These are phyloP conservation scores for Colletotrichum paranaense DNA, from an alignment of 2,329 filamentous ascomycete species.

Conservation along the genomic window DNA sequence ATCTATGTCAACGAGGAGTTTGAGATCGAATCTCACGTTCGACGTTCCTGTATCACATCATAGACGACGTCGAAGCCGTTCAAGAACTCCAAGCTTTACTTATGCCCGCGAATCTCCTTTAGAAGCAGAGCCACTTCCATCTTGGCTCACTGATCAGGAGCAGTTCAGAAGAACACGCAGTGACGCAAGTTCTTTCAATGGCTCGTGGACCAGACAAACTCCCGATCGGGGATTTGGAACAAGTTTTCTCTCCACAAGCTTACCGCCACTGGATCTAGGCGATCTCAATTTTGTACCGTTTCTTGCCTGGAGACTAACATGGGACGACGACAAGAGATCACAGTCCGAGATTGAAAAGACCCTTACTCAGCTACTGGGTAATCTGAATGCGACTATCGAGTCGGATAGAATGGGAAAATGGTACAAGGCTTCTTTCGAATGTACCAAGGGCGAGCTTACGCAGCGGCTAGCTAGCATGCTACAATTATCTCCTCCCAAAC, in stretches of 20 bases:
- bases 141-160: not conserved
- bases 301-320: constrained; percentile 7
- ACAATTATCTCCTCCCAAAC: not conserved
- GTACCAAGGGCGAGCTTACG: not conserved
- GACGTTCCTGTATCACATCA: not conserved
- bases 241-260: not conserved
- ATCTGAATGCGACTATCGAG: not conserved
- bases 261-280: not conserved
- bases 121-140: not conserved
- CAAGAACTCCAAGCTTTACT: not conserved
- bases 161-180: not conserved
- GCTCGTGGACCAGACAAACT: not conserved
- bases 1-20: not conserved
- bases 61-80: not conserved
- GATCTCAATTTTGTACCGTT: not conserved
- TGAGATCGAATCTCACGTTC: not conserved
- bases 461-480: not conserved
- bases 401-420: not conserved
- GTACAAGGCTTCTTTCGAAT: constrained; percentile 7
- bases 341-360: constrained; percentile 2
- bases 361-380: not conserved
- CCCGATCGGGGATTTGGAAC: not conserved
- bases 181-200: not conserved
- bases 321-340: constrained; percentile 4
- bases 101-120: not conserved